Conservation (phyloP, 441 rosid genomes). For the Croton setiger region DNA sequence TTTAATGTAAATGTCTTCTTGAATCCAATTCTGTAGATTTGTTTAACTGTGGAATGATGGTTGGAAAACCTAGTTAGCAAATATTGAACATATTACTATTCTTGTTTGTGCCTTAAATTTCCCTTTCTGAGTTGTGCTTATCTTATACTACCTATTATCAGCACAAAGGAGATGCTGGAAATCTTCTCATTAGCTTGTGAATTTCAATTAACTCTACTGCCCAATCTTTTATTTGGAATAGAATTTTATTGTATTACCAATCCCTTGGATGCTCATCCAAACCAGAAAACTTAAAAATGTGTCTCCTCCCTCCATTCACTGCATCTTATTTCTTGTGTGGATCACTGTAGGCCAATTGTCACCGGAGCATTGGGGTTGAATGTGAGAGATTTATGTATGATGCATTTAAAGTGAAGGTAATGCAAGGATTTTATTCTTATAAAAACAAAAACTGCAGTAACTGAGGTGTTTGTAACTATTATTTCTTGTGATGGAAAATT, state of each 20-base stretch:
- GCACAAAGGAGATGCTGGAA: not conserved
- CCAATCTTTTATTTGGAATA: not conserved
- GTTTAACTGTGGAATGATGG: not conserved
- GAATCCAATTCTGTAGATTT: not conserved
- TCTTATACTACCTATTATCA: not conserved
- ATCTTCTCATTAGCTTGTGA: not conserved
- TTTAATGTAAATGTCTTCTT: not conserved
- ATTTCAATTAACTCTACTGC: not conserved
- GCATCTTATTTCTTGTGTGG: not conserved
- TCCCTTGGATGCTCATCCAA: not conserved
- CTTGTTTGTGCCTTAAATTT: not conserved
- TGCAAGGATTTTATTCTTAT: not conserved
- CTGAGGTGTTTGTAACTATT: not conserved
- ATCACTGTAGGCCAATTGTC: conserved; percentile 44
- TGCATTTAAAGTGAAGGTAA: conserved; percentile 62
- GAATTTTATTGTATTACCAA: not conserved
- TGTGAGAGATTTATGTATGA: conserved; percentile 84
- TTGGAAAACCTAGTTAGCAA: not conserved
- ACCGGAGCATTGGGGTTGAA: conserved; percentile 49
- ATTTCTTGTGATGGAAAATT: conserved; percentile 12
- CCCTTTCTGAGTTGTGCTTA: not conserved
- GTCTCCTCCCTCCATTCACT: not conserved
- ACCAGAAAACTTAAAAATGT: not conserved
- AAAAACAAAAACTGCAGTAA: not conserved
- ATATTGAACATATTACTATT: not conserved